phyloP scores from a whole-genome alignment of 1,284 basidiomycete genomes.

The Ceratobasidium sp. region DNA sequence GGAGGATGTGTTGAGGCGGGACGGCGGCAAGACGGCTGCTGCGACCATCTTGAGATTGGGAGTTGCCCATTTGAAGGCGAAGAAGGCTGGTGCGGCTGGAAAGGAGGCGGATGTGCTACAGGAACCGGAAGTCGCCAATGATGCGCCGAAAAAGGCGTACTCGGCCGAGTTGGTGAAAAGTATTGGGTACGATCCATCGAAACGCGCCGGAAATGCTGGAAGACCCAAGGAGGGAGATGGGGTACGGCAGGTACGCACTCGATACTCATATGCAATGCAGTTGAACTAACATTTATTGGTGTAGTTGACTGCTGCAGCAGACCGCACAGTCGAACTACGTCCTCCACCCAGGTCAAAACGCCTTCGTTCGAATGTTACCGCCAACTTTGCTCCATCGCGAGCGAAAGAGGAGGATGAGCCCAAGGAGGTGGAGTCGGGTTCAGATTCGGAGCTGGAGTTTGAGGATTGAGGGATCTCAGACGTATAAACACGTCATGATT shows the following conservation, averaged over 20 bases:
- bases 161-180: constrained; percentile 73
- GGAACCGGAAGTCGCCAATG: constrained; percentile 46
- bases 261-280: neutral
- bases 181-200: constrained; percentile 79
- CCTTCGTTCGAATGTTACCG: constrained; percentile 32
- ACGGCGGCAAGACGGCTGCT: constrained; percentile 54
- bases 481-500: neutral
- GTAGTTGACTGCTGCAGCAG: constrained; percentile 20
- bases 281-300: neutral
- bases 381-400: constrained; percentile 6
- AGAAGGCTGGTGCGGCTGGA: constrained; percentile 57
- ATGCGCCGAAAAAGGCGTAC: constrained; percentile 64
- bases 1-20: constrained; percentile 64
- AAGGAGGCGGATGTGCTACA: constrained; percentile 20
- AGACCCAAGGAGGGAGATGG: constrained; percentile 41
- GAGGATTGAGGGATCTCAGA: constrained; percentile 5
- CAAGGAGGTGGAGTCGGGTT: constrained; percentile 16
- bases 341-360: constrained; percentile 38
- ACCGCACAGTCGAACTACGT: constrained; percentile 39
- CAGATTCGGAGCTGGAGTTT: constrained; percentile 46
- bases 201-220: constrained; percentile 31
- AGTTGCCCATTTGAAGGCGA: constrained; percentile 47
- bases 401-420: neutral
- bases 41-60: constrained; percentile 55
- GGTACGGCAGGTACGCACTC: neutral